Conservation (phyloP, 768 basidiomycete genomes). For the Butyriboletus loyo region DNA sequence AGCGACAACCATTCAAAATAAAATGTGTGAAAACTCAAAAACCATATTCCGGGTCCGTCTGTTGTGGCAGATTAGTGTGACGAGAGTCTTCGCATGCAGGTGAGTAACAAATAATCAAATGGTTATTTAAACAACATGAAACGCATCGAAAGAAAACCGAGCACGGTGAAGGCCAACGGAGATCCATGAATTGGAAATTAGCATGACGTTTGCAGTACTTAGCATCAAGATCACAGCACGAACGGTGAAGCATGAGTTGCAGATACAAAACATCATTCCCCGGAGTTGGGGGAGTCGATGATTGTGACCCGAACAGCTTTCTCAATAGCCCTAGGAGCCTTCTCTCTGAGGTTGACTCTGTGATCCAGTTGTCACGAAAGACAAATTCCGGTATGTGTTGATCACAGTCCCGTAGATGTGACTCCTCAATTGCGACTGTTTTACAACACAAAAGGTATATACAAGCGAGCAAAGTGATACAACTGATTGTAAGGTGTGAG, state of each 20-base stretch:
- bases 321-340: not conserved
- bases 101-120: too few species aligned
- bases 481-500: not conserved
- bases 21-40: too few species aligned
- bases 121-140: not conserved
- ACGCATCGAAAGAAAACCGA: not conserved
- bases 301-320: not conserved
- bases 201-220: too few species aligned
- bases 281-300: not conserved
- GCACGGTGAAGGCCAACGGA: not conserved
- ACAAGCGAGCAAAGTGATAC: not conserved
- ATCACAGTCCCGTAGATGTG: not conserved
- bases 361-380: not conserved
- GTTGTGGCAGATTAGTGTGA: too few species aligned
- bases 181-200: too few species aligned
- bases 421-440: not conserved
- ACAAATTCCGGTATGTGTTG: not conserved
- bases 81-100: too few species aligned
- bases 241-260: too few species aligned
- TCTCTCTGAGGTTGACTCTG: not conserved
- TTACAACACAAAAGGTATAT: conserved; percentile 3
- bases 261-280: not conserved
- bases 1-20: not conserved
- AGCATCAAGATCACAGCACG: too few species aligned
- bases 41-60: conserved; percentile 18